phyloP scores from a whole-genome alignment of 2,329 filamentous ascomycete genomes.

The Sporothrix curviconia region DNA sequence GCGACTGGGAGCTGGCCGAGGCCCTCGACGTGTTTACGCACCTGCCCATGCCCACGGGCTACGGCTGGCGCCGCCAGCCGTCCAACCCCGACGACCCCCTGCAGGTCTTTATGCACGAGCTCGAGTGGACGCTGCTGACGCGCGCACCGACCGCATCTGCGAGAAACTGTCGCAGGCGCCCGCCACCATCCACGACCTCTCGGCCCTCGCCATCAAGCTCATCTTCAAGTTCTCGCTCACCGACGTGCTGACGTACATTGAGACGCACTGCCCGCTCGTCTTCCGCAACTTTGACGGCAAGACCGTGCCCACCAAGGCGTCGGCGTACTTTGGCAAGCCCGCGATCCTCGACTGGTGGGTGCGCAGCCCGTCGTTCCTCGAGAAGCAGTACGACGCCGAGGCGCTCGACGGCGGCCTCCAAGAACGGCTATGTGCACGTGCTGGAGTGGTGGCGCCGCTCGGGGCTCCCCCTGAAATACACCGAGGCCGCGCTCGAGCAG shows the following conservation, averaged over 20 bases:
- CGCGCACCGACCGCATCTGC: slow-evolving; percentile 63
- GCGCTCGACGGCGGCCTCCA: slow-evolving; percentile 82
- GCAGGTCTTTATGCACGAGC: slow-evolving; percentile 65
- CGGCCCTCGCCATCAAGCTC: slow-evolving; percentile 74
- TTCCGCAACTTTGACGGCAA: slow-evolving; percentile 84
- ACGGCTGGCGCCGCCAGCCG: slow-evolving; percentile 59
- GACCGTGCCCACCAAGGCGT: slow-evolving; percentile 80
- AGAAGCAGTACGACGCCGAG: slow-evolving; percentile 79
- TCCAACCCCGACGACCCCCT: slow-evolving; percentile 56
- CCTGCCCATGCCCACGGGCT: slow-evolving; percentile 55
- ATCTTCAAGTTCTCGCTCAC: slow-evolving; percentile 88
- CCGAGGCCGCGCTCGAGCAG: slow-evolving; percentile 78
- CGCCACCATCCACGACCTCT: slow-evolving; percentile 63
- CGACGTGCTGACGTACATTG: slow-evolving; percentile 64
- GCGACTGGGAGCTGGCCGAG: slow-evolving; percentile 85
- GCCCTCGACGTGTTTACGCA: slow-evolving; percentile 75
- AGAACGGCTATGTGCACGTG: slow-evolving; percentile 75
- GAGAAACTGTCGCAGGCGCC: slow-evolving; percentile 65
- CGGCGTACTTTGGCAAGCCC: slow-evolving; percentile 74
- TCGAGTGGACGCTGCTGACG: slow-evolving; percentile 80
- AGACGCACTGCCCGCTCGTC: slow-evolving; percentile 58
- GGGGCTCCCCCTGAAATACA: slow-evolving; percentile 74
- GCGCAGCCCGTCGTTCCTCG: slow-evolving; percentile 71
- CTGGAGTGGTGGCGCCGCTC: slow-evolving; percentile 84
- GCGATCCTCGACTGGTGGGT: slow-evolving; percentile 91